Evolutionary conservation across 2,329 filamentous ascomycete genomes (phyloP).

Genomic region (Pseudocercospora vitis): DNA sequence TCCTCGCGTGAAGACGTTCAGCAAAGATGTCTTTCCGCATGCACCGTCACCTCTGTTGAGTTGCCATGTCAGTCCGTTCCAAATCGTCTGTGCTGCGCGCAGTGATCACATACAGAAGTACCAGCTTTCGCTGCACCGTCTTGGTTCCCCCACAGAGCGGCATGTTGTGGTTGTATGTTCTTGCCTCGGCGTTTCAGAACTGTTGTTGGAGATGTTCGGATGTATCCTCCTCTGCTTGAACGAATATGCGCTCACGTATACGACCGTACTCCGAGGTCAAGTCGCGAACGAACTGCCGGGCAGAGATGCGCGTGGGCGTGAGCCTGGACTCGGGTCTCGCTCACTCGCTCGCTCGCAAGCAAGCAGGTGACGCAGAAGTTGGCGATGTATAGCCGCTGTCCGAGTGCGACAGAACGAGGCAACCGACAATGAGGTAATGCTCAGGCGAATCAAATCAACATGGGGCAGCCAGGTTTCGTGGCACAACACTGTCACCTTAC

Average conservation of each 20-base stretch:
- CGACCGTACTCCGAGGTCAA: no score
- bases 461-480: neutral
- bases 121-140: constrained; percentile 93
- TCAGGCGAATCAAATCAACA: constrained; percentile 8
- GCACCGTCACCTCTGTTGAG: constrained; percentile 83
- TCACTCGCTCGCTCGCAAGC: neutral
- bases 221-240: neutral
- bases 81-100: neutral
- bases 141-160: constrained; percentile 57
- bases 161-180: constrained; percentile 36
- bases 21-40: constrained; percentile 91
- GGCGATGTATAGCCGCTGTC: neutral
- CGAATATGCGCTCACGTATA: neutral
- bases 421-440: constrained; percentile 13
- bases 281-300: no score
- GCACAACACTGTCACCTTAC: constrained; percentile 1
- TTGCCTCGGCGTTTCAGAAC: neutral
- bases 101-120: constrained; percentile 67
- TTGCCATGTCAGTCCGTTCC: constrained; percentile 9
- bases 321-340: no score
- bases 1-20: constrained; percentile 98
- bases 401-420: neutral
- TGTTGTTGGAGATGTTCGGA: constrained; percentile 4
- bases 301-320: no score
- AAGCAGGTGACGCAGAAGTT: neutral